phyloP scores from a whole-genome alignment of 805 yeast genomes.

The Candida odintsovae region DNA sequence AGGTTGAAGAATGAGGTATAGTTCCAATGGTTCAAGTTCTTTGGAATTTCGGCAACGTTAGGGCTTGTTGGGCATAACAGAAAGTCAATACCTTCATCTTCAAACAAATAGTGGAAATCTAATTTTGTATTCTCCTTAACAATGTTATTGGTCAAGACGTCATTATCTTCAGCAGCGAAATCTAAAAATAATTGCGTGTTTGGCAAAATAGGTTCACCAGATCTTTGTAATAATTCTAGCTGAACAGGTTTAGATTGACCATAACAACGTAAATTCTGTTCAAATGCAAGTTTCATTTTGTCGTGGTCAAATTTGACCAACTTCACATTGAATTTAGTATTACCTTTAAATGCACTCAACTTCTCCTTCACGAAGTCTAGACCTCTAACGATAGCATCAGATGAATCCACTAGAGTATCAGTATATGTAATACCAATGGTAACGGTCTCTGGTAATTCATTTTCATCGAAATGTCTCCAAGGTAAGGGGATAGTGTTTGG shows the following conservation, averaged over 20 bases:
- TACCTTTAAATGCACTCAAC: slow-evolving; percentile 33
- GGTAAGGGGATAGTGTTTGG: slow-evolving; percentile 30
- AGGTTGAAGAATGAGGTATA: slow-evolving; percentile 72
- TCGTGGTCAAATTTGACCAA: slow-evolving; percentile 48
- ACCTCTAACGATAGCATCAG: slow-evolving; percentile 56
- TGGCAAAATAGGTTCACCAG: slow-evolving; percentile 68
- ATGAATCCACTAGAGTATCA: slow-evolving; percentile 62
- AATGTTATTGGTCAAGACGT: slow-evolving; percentile 51
- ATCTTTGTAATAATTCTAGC: slow-evolving; percentile 43
- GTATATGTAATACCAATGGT: slow-evolving; percentile 58
- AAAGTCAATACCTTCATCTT: slow-evolving; percentile 55
- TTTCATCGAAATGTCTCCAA: slow-evolving; percentile 28
- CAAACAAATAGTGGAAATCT: slow-evolving; percentile 47
- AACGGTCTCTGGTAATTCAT: slow-evolving; percentile 31
- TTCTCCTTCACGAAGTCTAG: slow-evolving; percentile 47
- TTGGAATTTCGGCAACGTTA: slow-evolving; percentile 66
- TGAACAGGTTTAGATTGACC: slow-evolving; percentile 53
- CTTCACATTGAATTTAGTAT: slow-evolving; percentile 34
- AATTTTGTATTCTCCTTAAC: slow-evolving; percentile 54
- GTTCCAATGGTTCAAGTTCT: slow-evolving; percentile 67
- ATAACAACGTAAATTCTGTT: slow-evolving; percentile 50
- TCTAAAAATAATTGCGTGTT: slow-evolving; percentile 59
- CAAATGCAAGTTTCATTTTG: slow-evolving; percentile 47
- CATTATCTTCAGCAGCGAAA: slow-evolving; percentile 51
- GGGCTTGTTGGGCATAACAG: slow-evolving; percentile 61